These are phyloP conservation scores for Pleurotus sapidus DNA, from an alignment of 768 basidiomycete species.

Conservation along the genomic window DNA sequence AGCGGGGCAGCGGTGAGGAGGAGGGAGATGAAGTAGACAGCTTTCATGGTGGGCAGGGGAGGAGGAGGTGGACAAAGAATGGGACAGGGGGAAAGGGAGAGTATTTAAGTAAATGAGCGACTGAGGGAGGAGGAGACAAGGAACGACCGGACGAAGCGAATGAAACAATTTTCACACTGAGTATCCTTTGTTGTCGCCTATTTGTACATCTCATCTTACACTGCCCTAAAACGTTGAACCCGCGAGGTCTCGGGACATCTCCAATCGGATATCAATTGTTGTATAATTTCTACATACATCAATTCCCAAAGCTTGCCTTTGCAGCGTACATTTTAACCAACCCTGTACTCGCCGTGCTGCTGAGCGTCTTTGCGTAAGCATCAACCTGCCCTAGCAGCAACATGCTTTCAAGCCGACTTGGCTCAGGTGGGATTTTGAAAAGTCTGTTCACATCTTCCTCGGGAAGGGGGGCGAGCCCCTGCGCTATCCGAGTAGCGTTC, in stretches of 20 bases:
- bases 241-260: background rate
- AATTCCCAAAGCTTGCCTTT: constrained; percentile 28
- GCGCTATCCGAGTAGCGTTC: constrained; percentile 71
- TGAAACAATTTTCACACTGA: background rate
- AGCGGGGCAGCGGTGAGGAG: constrained; percentile 36
- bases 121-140: background rate
- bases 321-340: constrained; percentile 88
- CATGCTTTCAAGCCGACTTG: constrained; percentile 85
- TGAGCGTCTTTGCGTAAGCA: constrained; percentile 77
- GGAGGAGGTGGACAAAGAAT: constrained; percentile 11
- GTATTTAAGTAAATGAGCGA: constrained; percentile 7
- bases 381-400: constrained; percentile 86
- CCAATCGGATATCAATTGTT: background rate
- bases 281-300: constrained; percentile 1
- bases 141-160: background rate
- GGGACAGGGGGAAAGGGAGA: constrained; percentile 10
- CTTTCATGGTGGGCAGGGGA: constrained; percentile 39
- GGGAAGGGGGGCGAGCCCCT: constrained; percentile 83
- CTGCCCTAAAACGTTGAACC: background rate
- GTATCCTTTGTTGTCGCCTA: background rate
- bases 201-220: background rate
- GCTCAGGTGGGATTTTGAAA: constrained; percentile 88
- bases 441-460: constrained; percentile 82
- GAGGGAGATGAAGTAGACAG: constrained; percentile 39
- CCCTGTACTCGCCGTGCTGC: constrained; percentile 55